A percentile compares a stretch with the other conserved stretches of the same genome.
phyloP scores from a whole-genome alignment of 1,284 basidiomycete genomes.

The Leccinum discolor region DNA sequence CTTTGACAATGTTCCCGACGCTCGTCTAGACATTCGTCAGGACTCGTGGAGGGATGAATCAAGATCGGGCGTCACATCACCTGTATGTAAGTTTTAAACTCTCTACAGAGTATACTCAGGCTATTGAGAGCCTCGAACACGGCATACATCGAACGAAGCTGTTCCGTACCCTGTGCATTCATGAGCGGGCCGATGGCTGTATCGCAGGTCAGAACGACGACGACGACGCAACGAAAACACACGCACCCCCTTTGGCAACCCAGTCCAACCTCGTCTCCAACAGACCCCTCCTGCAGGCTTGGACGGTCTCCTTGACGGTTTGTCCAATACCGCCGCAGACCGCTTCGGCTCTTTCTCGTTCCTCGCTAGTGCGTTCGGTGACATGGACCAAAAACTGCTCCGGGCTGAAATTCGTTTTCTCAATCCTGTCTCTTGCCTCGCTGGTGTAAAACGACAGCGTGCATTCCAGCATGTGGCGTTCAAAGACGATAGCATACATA shows the following conservation, averaged over 20 bases:
- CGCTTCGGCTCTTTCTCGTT: slow-evolving; percentile 51
- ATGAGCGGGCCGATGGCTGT: slow-evolving; percentile 64
- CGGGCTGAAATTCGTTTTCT: slow-evolving; percentile 44
- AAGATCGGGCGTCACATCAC: slow-evolving; percentile 34
- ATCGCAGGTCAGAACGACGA: not conserved
- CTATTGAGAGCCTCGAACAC: slow-evolving; percentile 66
- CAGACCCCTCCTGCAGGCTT: slow-evolving; percentile 54
- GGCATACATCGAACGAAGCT: slow-evolving; percentile 61
- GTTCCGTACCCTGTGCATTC: slow-evolving; percentile 46
- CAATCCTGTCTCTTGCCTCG: slow-evolving; percentile 46
- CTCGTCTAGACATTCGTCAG: slow-evolving; percentile 39
- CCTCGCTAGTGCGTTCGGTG: slow-evolving; percentile 50
- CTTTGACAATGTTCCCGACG: slow-evolving; percentile 61
- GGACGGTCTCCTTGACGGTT: slow-evolving; percentile 46
- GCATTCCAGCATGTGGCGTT: slow-evolving; percentile 50
- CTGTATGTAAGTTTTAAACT: slow-evolving; percentile 62
- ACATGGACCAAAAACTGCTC: slow-evolving; percentile 57
- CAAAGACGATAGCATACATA: slow-evolving; percentile 55
- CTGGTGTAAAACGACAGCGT: slow-evolving; percentile 53
- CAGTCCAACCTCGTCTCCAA: slow-evolving; percentile 53
- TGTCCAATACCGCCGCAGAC: slow-evolving; percentile 45
- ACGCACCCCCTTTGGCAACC: slow-evolving; percentile 58
- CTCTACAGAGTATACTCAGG: slow-evolving; percentile 55
- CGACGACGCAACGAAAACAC: not conserved
- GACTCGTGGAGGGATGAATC: not conserved